Conservation (phyloP, 805 yeast species). For the Metschnikowia anglica region DNA sequence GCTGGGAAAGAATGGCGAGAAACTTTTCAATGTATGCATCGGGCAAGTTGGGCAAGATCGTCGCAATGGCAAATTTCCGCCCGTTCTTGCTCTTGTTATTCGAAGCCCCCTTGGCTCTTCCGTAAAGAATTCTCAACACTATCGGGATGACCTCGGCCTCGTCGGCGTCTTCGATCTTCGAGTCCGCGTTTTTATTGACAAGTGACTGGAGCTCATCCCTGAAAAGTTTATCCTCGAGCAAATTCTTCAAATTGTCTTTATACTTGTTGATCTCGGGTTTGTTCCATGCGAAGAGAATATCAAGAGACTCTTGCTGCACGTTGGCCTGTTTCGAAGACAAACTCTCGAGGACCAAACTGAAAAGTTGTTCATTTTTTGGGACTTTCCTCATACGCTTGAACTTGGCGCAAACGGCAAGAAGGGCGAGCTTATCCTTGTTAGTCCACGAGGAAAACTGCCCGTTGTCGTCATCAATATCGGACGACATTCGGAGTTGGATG, state of each 20-base stretch:
- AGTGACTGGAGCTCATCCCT: constrained; percentile 79
- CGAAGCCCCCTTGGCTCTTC: constrained; percentile 72
- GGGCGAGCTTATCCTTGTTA: constrained; percentile 51
- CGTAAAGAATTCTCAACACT: constrained; percentile 75
- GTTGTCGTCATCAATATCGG: constrained; percentile 29
- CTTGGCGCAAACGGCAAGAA: constrained; percentile 61
- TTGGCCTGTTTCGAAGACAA: constrained; percentile 60
- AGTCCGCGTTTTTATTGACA: constrained; percentile 47
- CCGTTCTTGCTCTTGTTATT: constrained; percentile 71
- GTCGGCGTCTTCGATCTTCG: constrained; percentile 63
- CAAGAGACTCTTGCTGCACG: constrained; percentile 71
- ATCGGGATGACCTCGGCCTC: constrained; percentile 62
- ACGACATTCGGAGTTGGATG: constrained; percentile 29
- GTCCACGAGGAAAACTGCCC: constrained; percentile 35
- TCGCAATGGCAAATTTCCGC: constrained; percentile 67
- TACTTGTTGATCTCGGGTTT: constrained; percentile 61
- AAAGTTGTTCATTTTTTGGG: constrained; percentile 52
- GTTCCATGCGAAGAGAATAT: constrained; percentile 65
- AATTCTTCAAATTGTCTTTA: constrained; percentile 65
- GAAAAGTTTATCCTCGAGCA: constrained; percentile 80
- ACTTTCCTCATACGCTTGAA: constrained; percentile 65
- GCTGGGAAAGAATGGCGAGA: constrained; percentile 58
- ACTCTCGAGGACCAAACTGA: constrained; percentile 50
- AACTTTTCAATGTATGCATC: constrained; percentile 56
- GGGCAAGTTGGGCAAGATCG: constrained; percentile 57